These are phyloP conservation scores for Mariannaea sp. DNA, from an alignment of 2,329 filamentous ascomycete species.

Conservation along the genomic window DNA sequence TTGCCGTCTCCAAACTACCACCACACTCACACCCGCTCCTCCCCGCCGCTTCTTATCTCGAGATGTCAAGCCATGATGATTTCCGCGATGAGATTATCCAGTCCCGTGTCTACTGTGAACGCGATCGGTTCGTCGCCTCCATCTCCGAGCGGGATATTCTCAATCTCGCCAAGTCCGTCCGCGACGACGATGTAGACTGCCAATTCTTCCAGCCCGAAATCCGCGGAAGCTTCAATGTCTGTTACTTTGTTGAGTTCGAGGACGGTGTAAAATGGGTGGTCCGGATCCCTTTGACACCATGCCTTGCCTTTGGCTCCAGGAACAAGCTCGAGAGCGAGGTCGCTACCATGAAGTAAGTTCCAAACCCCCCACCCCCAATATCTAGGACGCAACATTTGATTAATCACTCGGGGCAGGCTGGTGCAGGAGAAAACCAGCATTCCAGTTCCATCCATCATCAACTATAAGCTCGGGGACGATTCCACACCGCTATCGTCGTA, in stretches of 20 bases:
- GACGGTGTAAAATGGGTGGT: conserved; percentile 8
- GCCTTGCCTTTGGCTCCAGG: conserved; percentile 2
- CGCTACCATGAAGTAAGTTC: conserved; percentile 18
- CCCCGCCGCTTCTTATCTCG: no score
- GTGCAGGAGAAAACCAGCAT: conserved; percentile 12
- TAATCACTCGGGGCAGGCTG: neutral
- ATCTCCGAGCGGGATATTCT: neutral
- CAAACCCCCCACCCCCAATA: no score
- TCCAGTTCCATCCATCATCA: conserved; percentile 9
- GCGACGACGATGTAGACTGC: neutral
- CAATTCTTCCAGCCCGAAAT: conserved; percentile 5
- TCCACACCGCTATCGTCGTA: conserved; percentile 2
- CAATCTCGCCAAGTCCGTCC: conserved; percentile 1
- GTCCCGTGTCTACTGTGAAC: neutral
- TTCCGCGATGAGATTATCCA: conserved; percentile 2
- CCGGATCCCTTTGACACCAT: conserved; percentile 5
- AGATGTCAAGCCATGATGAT: no score
- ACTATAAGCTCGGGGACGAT: conserved; percentile 5
- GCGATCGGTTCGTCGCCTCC: neutral
- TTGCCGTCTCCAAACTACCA: no score
- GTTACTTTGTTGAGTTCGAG: conserved; percentile 12
- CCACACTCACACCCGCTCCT: no score
- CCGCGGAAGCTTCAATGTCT: conserved; percentile 12
- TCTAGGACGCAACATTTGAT: no score
- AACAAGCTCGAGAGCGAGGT: conserved; percentile 15